phyloP scores from a whole-genome alignment of 1,139 yeast genomes.

The Protomyces pachydermus region DNA sequence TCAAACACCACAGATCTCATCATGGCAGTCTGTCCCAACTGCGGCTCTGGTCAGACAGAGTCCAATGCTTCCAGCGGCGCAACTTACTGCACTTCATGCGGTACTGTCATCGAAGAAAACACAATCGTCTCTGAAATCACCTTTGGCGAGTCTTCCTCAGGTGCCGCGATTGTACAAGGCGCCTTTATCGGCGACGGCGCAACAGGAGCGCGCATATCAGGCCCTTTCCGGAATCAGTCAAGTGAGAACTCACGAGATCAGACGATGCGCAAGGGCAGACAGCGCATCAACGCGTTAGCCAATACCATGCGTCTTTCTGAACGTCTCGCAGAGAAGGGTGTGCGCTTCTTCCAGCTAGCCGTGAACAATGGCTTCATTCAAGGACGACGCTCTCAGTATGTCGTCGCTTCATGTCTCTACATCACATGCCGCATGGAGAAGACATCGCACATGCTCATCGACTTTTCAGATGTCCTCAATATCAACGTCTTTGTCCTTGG shows the following conservation, averaged over 20 bases:
- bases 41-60: slow-evolving; percentile 18
- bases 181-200: slow-evolving; percentile 88
- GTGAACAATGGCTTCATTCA: slow-evolving; percentile 83
- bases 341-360: slow-evolving; percentile 83
- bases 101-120: slow-evolving; percentile 81
- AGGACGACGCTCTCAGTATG: slow-evolving; percentile 91
- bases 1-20: too few relatives aligned
- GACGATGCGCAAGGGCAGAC: slow-evolving; percentile 43
- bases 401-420: slow-evolving; percentile 88
- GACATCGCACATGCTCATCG: slow-evolving; percentile 93
- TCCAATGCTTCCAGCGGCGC: slow-evolving; percentile 14
- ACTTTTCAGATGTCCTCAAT: slow-evolving; percentile 82
- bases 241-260: slow-evolving; percentile 77
- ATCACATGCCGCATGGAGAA: slow-evolving; percentile 87
- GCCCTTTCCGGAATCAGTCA: slow-evolving; percentile 41
- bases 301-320: slow-evolving; percentile 73
- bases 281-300: slow-evolving; percentile 53
- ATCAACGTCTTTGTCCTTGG: slow-evolving; percentile 92
- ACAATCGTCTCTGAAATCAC: slow-evolving; percentile 94
- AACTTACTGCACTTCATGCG: slow-evolving; percentile 73
- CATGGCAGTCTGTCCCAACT: slow-evolving; percentile 1
- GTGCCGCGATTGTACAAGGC: slow-evolving; percentile 96
- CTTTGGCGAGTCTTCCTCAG: slow-evolving; percentile 83
- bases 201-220: slow-evolving; percentile 61
- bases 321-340: slow-evolving; percentile 77